Conservation (phyloP, 129 eudicot species). For the Deinandra increscens region DNA sequence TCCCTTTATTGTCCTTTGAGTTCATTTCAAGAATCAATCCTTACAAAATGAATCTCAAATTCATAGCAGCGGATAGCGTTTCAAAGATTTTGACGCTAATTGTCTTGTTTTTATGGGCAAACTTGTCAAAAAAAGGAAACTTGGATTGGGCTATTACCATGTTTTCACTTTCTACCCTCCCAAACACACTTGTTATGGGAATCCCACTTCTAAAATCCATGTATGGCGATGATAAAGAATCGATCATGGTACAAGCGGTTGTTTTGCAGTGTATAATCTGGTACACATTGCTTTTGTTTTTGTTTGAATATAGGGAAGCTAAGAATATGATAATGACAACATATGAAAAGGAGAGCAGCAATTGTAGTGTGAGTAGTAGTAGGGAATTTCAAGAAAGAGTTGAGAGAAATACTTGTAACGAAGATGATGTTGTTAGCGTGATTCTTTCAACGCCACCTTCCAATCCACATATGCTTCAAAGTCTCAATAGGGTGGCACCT, state of each 20-base stretch:
- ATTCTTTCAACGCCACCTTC: slow-evolving; percentile 36
- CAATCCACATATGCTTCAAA: slow-evolving; percentile 31
- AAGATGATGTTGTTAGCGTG: slow-evolving; percentile 32
- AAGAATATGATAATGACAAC: slow-evolving; percentile 36
- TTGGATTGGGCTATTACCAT: slow-evolving; percentile 68
- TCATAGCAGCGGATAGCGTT: slow-evolving; percentile 65
- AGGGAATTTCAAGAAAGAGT: slow-evolving; percentile 30
- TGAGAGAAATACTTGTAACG: slow-evolving; percentile 25
- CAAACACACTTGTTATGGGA: slow-evolving; percentile 74
- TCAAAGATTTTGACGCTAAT: slow-evolving; percentile 49
- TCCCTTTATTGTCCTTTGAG: slow-evolving; percentile 64
- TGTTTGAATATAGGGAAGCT: slow-evolving; percentile 68
- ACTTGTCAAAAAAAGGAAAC: slow-evolving; percentile 36
- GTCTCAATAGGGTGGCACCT: slow-evolving; percentile 37
- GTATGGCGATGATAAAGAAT: slow-evolving; percentile 62
- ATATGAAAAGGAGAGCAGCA: slow-evolving; percentile 16
- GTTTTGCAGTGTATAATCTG: slow-evolving; percentile 71
- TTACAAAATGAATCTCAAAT: slow-evolving; percentile 58
- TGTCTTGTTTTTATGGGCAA: slow-evolving; percentile 47
- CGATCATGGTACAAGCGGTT: slow-evolving; percentile 66
- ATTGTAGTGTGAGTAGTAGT: not conserved
- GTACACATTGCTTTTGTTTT: slow-evolving; percentile 59
- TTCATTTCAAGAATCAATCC: slow-evolving; percentile 68
- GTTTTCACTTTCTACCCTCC: slow-evolving; percentile 64
- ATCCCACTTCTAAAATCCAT: slow-evolving; percentile 60